phyloP scores from a whole-genome alignment of 306 rosid genomes.

The Quercus wislizeni region DNA sequence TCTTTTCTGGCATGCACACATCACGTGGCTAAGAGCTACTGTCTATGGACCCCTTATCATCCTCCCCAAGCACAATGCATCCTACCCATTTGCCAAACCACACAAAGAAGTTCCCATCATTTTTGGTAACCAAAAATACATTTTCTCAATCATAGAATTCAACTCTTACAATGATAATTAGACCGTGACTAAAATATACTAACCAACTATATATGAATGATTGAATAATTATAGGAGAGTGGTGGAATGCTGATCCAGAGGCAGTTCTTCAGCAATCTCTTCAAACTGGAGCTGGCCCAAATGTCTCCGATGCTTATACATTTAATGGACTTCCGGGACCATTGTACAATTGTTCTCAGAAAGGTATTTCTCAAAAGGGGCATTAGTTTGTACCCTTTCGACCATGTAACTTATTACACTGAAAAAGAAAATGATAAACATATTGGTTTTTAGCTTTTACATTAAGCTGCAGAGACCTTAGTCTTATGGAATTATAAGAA shows the following conservation, averaged over 20 bases:
- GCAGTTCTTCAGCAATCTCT: conserved; percentile 62
- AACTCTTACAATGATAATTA: not conserved
- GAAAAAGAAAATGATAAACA: too few relatives aligned
- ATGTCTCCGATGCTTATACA: conserved; percentile 75
- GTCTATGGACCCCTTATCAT: conserved; percentile 64
- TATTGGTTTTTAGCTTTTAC: too few relatives aligned
- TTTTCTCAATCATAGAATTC: not conserved
- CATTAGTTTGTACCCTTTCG: not conserved
- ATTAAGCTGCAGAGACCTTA: too few relatives aligned
- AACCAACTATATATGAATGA: not conserved
- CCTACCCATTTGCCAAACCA: conserved; percentile 62
- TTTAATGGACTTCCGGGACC: conserved; percentile 75
- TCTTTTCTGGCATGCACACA: conserved; percentile 69
- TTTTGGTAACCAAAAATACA: conserved; percentile 35
- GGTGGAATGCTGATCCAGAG: conserved; percentile 74
- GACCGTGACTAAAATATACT: not conserved
- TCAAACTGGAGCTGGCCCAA: conserved; percentile 63
- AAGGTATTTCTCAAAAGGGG: conserved; percentile 24
- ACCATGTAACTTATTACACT: not conserved
- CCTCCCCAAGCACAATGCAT: conserved; percentile 42
- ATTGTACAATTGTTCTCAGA: conserved; percentile 60
- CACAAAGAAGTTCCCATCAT: conserved; percentile 56
- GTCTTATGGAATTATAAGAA: too few relatives aligned
- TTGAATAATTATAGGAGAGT: conserved; percentile 44
- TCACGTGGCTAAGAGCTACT: conserved; percentile 68